Conservation (phyloP, 768 basidiomycete genomes). For the Phaffia australis region DNA sequence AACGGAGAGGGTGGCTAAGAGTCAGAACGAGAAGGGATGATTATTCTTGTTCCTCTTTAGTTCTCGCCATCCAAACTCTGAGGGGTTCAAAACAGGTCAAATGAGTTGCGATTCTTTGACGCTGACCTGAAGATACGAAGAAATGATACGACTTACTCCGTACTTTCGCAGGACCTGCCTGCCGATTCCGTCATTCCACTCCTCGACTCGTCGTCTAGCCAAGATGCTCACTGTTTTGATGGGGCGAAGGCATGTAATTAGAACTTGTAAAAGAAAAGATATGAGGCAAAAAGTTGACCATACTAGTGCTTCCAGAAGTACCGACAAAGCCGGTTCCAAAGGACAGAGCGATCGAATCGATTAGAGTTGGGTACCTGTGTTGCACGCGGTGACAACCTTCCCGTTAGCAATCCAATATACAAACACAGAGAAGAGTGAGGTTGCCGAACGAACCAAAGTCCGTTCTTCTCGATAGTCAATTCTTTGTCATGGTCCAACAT, state of each 20-base stretch:
- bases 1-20: too few relatives aligned
- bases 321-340: constrained; percentile 26
- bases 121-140: too few relatives aligned
- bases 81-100: too few relatives aligned
- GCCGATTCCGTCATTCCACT: constrained; percentile 27
- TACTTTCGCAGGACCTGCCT: constrained; percentile 15
- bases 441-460: constrained; percentile 20
- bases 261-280: neutral
- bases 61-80: too few relatives aligned
- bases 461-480: constrained; percentile 26
- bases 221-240: constrained; percentile 25
- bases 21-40: too few relatives aligned
- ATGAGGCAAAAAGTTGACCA: neutral
- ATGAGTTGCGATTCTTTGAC: too few relatives aligned
- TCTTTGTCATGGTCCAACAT: constrained; percentile 27
- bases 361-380: constrained; percentile 26
- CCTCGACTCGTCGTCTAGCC: constrained; percentile 27
- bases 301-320: constrained; percentile 26
- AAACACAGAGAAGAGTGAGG: neutral
- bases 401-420: neutral
- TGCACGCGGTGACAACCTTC: too few relatives aligned
- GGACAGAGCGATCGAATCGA: constrained; percentile 26
- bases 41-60: too few relatives aligned
- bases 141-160: constrained; percentile 5
- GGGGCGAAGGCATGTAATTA: neutral